Evolutionary conservation across 169 alveolate genomes (phyloP).

Genomic region (Plasmodium adleri): DNA sequence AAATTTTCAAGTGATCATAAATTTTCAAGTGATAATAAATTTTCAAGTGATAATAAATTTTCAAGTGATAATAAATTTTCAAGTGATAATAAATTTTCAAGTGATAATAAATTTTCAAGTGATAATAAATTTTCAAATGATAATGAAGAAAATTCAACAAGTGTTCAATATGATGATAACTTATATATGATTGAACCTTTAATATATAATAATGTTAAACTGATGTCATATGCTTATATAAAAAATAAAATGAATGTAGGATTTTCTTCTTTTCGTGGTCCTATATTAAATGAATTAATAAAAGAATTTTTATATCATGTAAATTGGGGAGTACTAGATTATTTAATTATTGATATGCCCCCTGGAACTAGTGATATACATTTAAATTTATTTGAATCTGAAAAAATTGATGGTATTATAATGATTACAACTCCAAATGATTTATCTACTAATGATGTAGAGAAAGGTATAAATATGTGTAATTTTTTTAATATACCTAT

Average conservation of each 20-base stretch:
- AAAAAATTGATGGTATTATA: conserved; percentile 89
- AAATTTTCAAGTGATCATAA: too few species aligned
- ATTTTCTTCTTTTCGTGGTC: conserved; percentile 95
- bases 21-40: too few species aligned
- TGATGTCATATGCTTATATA: conserved; percentile 80
- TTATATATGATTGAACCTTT: conserved; percentile 79
- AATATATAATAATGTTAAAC: conserved; percentile 78
- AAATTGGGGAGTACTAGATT: conserved; percentile 98
- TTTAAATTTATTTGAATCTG: conserved; percentile 95
- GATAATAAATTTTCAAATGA: too few species aligned
- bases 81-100: too few species aligned
- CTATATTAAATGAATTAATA: conserved; percentile 93
- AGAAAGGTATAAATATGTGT: conserved; percentile 95
- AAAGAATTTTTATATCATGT: conserved; percentile 92
- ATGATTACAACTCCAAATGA: conserved; percentile 93
- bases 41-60: too few species aligned
- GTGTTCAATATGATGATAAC: neutral
- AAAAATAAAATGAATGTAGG: conserved; percentile 75
- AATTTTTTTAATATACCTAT: conserved; percentile 93
- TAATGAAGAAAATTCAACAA: too few species aligned
- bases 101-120: too few species aligned
- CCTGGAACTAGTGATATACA: conserved; percentile 99
- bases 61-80: too few species aligned
- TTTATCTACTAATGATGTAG: conserved; percentile 94
- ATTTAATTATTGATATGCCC: conserved; percentile 98